A percentile compares a stretch with the other conserved stretches of the same genome.
Conservation (phyloP, 129 eudicot genomes). For the Artemisia tridentata region DNA sequence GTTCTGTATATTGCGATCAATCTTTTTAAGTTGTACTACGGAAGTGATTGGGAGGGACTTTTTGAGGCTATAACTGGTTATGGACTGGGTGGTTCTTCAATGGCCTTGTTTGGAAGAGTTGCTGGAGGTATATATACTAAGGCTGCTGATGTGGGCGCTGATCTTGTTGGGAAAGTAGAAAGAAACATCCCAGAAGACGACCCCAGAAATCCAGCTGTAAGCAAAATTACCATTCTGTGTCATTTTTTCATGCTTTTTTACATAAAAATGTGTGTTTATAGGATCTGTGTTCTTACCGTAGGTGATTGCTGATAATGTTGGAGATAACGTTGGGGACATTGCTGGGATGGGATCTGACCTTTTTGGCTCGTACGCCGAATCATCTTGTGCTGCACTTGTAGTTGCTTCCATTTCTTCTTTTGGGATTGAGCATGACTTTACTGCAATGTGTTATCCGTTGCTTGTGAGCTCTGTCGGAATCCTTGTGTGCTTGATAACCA, state of each 20-base stretch:
- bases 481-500: constrained; percentile 66
- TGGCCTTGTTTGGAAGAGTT: constrained; percentile 82
- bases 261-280: neutral
- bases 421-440: constrained; percentile 62
- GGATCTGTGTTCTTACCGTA: constrained; percentile 9
- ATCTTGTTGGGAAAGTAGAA: constrained; percentile 77
- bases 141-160: constrained; percentile 86
- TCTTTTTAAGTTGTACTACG: constrained; percentile 63
- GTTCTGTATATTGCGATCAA: constrained; percentile 57
- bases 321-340: constrained; percentile 80
- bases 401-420: constrained; percentile 82
- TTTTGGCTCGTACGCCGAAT: constrained; percentile 75
- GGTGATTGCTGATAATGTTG: constrained; percentile 84
- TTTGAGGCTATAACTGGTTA: constrained; percentile 74
- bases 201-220: constrained; percentile 81
- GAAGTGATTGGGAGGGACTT: constrained; percentile 86
- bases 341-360: constrained; percentile 90
- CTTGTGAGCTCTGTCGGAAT: constrained; percentile 72
- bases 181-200: constrained; percentile 85
- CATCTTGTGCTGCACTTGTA: constrained; percentile 82
- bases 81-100: constrained; percentile 83
- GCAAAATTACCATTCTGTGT: neutral
- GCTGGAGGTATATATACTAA: constrained; percentile 79
- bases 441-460: constrained; percentile 67
- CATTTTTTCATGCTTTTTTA: neutral